phyloP scores from a whole-genome alignment of 2,329 filamentous ascomycete species.

The Fusarium phyllophilum region DNA sequence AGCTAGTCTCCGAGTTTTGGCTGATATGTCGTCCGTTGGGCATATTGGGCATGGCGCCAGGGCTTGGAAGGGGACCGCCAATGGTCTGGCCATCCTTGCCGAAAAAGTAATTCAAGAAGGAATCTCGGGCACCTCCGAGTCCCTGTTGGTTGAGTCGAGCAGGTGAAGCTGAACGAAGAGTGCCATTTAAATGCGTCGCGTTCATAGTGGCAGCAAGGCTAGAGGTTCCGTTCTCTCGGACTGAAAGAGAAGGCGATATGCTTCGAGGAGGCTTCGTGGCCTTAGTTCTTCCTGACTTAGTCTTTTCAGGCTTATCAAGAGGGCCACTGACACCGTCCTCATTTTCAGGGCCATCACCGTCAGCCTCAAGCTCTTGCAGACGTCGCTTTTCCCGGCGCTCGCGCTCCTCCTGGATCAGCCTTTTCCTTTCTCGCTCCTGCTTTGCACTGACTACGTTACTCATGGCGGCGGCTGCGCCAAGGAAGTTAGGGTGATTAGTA shows the following conservation, averaged over 20 bases:
- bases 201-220: conserved; percentile 70
- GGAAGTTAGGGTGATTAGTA: conserved; percentile 98
- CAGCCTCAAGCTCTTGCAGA: conserved; percentile 84
- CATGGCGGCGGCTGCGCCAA: conserved; percentile 97
- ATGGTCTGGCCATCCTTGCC: conserved; percentile 81
- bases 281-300: conserved; percentile 51
- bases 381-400: conserved; percentile 85
- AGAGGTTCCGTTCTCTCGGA: conserved; percentile 72
- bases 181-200: conserved; percentile 61
- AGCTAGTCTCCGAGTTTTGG: conserved; percentile 81
- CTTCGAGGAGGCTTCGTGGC: conserved; percentile 68
- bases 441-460: conserved; percentile 94
- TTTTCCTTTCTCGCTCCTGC: conserved; percentile 91
- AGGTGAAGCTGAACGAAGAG: conserved; percentile 48
- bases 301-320: conserved; percentile 62
- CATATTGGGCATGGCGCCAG: conserved; percentile 37
- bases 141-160: conserved; percentile 66
- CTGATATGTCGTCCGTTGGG: conserved; percentile 72
- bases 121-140: conserved; percentile 77
- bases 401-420: conserved; percentile 81
- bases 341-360: conserved; percentile 75
- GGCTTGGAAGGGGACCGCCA: conserved; percentile 51
- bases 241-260: conserved; percentile 76
- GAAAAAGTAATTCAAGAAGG: conserved; percentile 98
- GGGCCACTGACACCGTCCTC: conserved; percentile 56